These are phyloP conservation scores for Calonectria pteridis DNA, from an alignment of 2,329 filamentous ascomycete genomes.

Conservation along the genomic window DNA sequence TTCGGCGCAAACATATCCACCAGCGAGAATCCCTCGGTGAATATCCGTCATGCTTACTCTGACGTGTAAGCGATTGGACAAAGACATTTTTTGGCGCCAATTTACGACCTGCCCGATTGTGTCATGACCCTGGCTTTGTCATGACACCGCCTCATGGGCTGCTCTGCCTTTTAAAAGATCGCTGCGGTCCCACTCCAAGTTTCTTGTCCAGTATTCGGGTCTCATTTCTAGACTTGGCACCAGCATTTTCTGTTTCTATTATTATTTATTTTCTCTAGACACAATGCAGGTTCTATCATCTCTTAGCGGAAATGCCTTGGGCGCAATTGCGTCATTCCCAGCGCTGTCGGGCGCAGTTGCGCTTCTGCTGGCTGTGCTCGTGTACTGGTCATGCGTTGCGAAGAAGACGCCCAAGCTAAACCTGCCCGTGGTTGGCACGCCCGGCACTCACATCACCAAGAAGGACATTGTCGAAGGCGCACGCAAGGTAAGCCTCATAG, in stretches of 20 bases:
- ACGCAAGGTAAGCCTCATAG: constrained; percentile 17
- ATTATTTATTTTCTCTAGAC: not conserved
- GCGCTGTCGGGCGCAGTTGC: constrained; percentile 15
- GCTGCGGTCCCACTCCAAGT: not conserved
- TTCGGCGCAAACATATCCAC: constrained; percentile 3
- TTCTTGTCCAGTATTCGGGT: not conserved
- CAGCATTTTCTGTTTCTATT: not conserved
- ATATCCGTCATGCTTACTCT: constrained; percentile 22
- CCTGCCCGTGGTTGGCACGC: constrained; percentile 15
- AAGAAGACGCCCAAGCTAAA: constrained; percentile 1
- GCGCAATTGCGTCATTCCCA: constrained; percentile 15
- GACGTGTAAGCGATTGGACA: constrained; percentile 9
- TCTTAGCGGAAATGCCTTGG: constrained; percentile 1
- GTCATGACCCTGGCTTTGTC: not conserved
- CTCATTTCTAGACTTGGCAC: not conserved
- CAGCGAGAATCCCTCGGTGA: constrained; percentile 6
- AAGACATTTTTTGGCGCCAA: not conserved
- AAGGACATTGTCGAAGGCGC: constrained; percentile 20
- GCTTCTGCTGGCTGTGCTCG: constrained; percentile 11
- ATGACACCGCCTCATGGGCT: not conserved
- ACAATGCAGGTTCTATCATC: constrained; percentile 14
- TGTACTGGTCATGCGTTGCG: constrained; percentile 10
- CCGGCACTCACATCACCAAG: constrained; percentile 18
- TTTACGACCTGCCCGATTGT: not conserved
- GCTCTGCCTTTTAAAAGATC: constrained; percentile 6